Conservation (phyloP, 164 flowering plant genomes). For the Liquidambar formosana region DNA sequence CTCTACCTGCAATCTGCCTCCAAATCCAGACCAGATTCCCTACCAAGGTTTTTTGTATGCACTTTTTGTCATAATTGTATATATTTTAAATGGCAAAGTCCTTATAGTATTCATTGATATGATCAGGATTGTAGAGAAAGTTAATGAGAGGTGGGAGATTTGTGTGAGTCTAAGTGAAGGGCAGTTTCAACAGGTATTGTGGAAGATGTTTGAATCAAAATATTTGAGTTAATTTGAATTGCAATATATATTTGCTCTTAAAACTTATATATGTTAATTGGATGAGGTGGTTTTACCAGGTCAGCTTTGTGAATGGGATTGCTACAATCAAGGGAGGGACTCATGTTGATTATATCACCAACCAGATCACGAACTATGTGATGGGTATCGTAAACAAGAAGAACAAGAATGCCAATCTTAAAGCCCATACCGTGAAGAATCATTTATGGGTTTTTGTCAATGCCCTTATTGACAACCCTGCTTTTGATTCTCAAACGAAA, state of each 20-base stretch:
- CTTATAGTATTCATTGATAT: neutral
- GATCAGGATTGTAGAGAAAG: conserved; percentile 61
- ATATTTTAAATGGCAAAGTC: neutral
- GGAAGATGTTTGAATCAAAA: neutral
- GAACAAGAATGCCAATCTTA: conserved; percentile 69
- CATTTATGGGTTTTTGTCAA: conserved; percentile 97
- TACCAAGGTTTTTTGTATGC: conserved; percentile 44
- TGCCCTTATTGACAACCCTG: conserved; percentile 92
- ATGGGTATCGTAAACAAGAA: conserved; percentile 69
- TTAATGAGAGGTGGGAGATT: conserved; percentile 89
- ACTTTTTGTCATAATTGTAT: neutral
- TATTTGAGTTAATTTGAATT: neutral
- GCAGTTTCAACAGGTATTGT: conserved; percentile 89
- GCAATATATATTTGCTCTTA: neutral
- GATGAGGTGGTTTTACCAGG: conserved; percentile 45
- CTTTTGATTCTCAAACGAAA: conserved; percentile 97
- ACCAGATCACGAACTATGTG: conserved; percentile 69
- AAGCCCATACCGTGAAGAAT: conserved; percentile 80
- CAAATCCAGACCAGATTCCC: conserved; percentile 35
- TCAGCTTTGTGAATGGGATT: conserved; percentile 95
- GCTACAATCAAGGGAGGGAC: conserved; percentile 98
- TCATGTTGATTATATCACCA: conserved; percentile 85
- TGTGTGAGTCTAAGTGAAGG: conserved; percentile 83
- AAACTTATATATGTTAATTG: neutral
- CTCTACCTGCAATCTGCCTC: conserved; percentile 61